Evolutionary conservation across 306 rosid species (phyloP).

Genomic region (Acacia crassicarpa): DNA sequence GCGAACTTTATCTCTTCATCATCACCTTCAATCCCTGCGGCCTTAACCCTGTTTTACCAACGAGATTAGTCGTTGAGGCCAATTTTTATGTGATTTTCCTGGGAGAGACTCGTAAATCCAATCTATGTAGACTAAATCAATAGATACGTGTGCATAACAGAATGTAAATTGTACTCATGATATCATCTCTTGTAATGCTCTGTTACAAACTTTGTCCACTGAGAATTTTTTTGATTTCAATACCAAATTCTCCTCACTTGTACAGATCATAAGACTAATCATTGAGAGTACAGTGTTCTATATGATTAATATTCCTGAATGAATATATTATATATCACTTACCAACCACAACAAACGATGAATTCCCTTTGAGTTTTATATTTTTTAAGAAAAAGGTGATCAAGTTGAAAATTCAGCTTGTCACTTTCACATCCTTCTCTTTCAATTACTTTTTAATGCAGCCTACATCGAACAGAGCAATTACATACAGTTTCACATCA

Average conservation of each 20-base stretch:
- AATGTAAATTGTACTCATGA: background rate
- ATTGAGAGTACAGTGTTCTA: background rate
- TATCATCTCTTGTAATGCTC: background rate
- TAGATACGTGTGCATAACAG: background rate
- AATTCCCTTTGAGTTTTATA: background rate
- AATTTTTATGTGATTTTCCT: background rate
- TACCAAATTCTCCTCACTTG: background rate
- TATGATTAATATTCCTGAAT: background rate
- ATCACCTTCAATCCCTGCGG: constrained; percentile 37
- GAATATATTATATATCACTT: background rate
- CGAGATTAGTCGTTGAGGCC: background rate
- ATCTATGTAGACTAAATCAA: background rate
- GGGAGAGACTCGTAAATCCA: background rate
- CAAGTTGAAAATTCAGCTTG: background rate
- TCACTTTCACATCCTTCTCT: background rate
- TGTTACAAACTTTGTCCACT: background rate
- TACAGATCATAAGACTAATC: background rate
- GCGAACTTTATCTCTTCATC: constrained; percentile 76
- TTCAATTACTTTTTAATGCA: background rate
- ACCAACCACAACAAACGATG: too few species aligned
- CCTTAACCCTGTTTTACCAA: constrained; percentile 50
- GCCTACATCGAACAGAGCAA: background rate
- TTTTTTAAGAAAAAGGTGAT: background rate
- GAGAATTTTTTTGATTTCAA: background rate
- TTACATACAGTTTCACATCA: background rate